A percentile compares a stretch with the other conserved stretches of the same genome.
Conservation (phyloP, 345 rosid genomes). For the Populus euphratica region DNA sequence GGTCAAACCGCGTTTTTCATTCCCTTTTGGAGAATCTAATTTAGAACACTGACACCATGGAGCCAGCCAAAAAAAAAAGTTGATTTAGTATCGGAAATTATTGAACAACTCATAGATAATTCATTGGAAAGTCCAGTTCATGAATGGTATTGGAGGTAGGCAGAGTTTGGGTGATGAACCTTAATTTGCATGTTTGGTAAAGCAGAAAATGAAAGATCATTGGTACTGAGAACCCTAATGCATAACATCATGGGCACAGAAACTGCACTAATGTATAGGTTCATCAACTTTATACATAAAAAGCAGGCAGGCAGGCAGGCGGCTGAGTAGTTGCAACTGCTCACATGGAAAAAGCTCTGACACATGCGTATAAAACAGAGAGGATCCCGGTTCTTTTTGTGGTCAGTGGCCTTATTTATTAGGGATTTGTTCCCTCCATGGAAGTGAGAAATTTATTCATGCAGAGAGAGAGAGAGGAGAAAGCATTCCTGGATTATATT, state of each 20-base stretch:
- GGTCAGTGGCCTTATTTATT: background rate
- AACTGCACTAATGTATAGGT: background rate
- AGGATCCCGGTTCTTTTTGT: background rate
- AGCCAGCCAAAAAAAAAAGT: background rate
- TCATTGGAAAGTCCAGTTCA: background rate
- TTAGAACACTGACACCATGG: background rate
- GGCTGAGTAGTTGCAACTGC: slow-evolving; percentile 44
- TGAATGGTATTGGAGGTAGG: background rate
- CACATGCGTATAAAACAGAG: background rate
- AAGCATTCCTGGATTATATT: background rate
- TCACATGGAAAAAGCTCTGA: slow-evolving; percentile 27
- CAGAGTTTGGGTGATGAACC: background rate
- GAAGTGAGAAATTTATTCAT: background rate
- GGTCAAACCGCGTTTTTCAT: background rate
- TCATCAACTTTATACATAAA: background rate
- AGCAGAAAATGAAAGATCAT: background rate
- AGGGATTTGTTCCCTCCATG: slow-evolving; percentile 1
- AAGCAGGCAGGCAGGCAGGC: background rate
- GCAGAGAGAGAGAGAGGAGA: background rate
- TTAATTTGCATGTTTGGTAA: background rate
- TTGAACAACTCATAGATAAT: background rate
- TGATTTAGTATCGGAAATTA: background rate
- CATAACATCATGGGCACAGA: background rate
- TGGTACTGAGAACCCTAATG: background rate
- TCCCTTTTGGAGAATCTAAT: background rate